Conservation (phyloP, 2,329 filamentous ascomycete species). For the Ophiostoma perfectum region DNA sequence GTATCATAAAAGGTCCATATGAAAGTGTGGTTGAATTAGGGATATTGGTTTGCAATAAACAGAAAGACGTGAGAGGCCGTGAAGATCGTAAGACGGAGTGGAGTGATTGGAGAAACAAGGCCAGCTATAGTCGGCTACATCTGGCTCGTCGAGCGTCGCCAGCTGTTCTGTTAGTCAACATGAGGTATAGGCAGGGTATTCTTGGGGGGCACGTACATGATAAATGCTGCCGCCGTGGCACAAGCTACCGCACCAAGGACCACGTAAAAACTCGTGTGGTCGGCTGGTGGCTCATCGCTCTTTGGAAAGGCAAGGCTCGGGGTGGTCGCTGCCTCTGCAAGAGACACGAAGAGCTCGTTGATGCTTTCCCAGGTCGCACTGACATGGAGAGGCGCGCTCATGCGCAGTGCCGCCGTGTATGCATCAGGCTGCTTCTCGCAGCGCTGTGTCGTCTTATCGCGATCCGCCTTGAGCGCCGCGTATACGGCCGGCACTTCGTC, state of each 20-base stretch:
- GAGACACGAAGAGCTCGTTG: slow-evolving; percentile 82
- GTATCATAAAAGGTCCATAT: background rate
- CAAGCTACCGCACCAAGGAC: slow-evolving; percentile 69
- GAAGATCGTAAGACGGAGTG: background rate
- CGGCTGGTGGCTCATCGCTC: slow-evolving; percentile 76
- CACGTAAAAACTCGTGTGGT: slow-evolving; percentile 80
- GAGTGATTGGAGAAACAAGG: background rate
- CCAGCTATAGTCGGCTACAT: background rate
- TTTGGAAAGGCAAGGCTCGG: slow-evolving; percentile 86
- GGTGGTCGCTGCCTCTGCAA: slow-evolving; percentile 87
- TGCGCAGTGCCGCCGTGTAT: slow-evolving; percentile 77
- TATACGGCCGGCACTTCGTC: slow-evolving; percentile 89
- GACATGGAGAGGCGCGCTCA: slow-evolving; percentile 88
- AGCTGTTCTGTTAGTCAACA: slow-evolving; percentile 8
- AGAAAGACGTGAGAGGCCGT: background rate
- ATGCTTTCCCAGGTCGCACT: slow-evolving; percentile 93
- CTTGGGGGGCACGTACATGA: slow-evolving; percentile 57
- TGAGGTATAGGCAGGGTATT: background rate
- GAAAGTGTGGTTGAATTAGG: background rate
- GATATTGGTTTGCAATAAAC: background rate
- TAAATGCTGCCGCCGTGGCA: slow-evolving; percentile 56
- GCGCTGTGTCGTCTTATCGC: slow-evolving; percentile 93
- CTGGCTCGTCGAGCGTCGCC: slow-evolving; percentile 13
- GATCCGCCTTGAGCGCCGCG: slow-evolving; percentile 88
- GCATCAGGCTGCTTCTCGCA: slow-evolving; percentile 87